Base-by-base conservation (phyloP, 768 basidiomycete genomes). In the Cyathus striatus region DNA sequence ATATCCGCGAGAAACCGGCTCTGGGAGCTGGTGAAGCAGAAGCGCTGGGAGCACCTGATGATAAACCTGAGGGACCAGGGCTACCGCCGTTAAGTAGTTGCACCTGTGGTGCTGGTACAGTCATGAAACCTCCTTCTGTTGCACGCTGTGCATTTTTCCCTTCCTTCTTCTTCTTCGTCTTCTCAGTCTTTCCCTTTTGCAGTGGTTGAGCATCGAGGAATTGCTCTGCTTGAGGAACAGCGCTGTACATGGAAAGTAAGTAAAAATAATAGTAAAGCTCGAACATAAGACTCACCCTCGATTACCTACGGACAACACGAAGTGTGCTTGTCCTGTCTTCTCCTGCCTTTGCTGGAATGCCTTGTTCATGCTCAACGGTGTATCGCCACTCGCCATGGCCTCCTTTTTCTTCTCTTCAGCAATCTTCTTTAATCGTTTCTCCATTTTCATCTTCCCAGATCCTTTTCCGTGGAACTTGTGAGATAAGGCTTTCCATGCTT, bases 401-500 rank as follows among this genome's bases (percentile, higher is more conserved):
- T 81, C 80, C 59, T 91, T 78, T 72, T 96, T 97, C 62, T 86
- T 81, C 70, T 99, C 96, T 55, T 98, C 94, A n/a, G 84, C 89
- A 50, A 98, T 97, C 71, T 88, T 93, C 78, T 94, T 93, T 50
- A 97, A 57, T 47, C 91, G 76, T 63, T 97, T 97, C 73, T 97
- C 95, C 18, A 86, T 93, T 76, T 98, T 98, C 80, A 88, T 90
- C 69, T 86, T 89, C 9, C 96, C 96, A 1, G 89, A 90, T 2
- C 91, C 91, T 64, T 98, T 97, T 25, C 96, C 96, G 53, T 99
- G 96, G 80, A 99, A 98, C 59, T 90, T 89, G 62, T 99, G 96
- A 34, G 90, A 93, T 33, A 99, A 69, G 14, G 92, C 90, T 68
- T 97, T 97, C 94, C 95, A 98, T 4, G 95, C 94, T 68, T 99